Base-by-base conservation (phyloP, 1,284 basidiomycete genomes). In the Phellopilus nigrolimitatus region DNA sequence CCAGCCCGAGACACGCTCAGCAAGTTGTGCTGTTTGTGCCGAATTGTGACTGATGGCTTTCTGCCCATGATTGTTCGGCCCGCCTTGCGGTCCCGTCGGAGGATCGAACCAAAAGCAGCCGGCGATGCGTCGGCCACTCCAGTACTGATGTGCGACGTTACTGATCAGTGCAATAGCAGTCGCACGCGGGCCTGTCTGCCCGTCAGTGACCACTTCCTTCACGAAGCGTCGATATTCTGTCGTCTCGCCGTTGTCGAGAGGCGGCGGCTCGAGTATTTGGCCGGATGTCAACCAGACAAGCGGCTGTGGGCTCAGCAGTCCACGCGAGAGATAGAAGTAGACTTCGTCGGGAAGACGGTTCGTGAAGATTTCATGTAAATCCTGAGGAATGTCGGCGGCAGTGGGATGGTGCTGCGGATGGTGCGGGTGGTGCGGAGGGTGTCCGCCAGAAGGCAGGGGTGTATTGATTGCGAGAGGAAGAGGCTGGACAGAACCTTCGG, bases 281-380 rank as follows among this genome's bases (percentile, higher is more conserved):
- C 84, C 94, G 22, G 80, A 85, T 4, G 91, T 91, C 50, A 99
- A 79, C 85, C 92, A 95, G 19, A 93, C 86, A 13, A 99, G 79
- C 7, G 93, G 83, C 58, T 90, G 88, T 0, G 93, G 88, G 9
- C 85, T 84, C 52, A 98, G 70, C 22, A 99, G 78, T 5, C 95
- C 95, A 13, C 93, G 83, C 41, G 94, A 97, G 53, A 99, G 79
- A 66, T 97, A 95, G 68, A 88, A 95, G 72, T 95, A 98, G 53
- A 98, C 78, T 66, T 99, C 95, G 68, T 99, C 95, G 0, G 97
- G 95, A 13, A 99, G 76, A 31, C 93, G 87, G 65, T 91, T 78
- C 2, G 94, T 97, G 71, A 98, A 99, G 58, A 99, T 88, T 47
- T 97, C 94, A 64, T 97, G 90, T 33, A 99, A 73, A 69, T 99